phyloP scores from a whole-genome alignment of 192 early-diverging fungal genomes.

The Gryganskiella cystojenkinii region DNA sequence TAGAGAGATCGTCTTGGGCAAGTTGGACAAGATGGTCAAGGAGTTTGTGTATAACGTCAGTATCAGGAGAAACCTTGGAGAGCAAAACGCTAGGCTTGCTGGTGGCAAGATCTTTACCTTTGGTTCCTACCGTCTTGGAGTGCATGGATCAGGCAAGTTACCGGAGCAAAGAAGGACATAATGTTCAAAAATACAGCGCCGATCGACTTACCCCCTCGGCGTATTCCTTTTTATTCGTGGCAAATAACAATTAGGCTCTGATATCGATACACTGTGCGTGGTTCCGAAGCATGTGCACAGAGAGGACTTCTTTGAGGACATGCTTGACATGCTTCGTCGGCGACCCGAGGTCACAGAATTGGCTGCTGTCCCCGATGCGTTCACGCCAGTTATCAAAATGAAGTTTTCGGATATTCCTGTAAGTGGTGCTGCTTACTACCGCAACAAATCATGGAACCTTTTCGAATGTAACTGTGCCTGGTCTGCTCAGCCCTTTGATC shows the following conservation, averaged over 20 bases:
- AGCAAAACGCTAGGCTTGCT: constrained; percentile 83
- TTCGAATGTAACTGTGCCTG: no score
- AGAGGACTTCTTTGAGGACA: constrained; percentile 92
- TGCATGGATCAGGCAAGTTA: constrained; percentile 85
- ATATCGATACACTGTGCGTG: constrained; percentile 99
- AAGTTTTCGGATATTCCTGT: constrained; percentile 90
- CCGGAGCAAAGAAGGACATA: neutral
- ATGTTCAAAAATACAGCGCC: neutral
- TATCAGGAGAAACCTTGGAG: constrained; percentile 79
- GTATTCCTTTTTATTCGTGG: neutral
- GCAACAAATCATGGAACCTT: neutral
- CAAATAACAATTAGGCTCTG: constrained; percentile 68
- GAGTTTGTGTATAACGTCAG: constrained; percentile 90
- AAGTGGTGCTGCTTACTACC: constrained; percentile 24
- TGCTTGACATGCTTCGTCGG: constrained; percentile 88
- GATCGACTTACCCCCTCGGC: neutral
- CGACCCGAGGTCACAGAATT: constrained; percentile 88
- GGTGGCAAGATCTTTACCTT: constrained; percentile 98
- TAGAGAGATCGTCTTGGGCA: constrained; percentile 89
- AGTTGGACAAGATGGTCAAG: constrained; percentile 89
- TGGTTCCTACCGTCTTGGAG: constrained; percentile 95
- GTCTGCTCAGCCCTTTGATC: no score
- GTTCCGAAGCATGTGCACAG: constrained; percentile 89
- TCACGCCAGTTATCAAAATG: constrained; percentile 97
- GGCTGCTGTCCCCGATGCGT: constrained; percentile 88